Evolutionary conservation across 805 yeast species (phyloP).

Genomic region (Metschnikowia colocasiae): DNA sequence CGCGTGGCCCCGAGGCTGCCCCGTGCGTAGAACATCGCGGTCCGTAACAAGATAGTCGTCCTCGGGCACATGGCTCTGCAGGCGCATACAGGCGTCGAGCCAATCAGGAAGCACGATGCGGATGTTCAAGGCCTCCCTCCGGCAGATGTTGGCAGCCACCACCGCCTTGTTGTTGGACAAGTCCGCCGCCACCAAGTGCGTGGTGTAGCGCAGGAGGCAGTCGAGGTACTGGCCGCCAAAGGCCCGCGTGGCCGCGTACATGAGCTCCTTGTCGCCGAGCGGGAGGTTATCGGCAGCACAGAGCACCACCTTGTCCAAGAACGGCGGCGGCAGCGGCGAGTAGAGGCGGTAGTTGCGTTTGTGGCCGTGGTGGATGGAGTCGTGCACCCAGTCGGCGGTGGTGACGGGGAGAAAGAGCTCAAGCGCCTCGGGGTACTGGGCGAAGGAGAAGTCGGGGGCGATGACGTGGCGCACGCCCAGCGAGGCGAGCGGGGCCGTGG

Average conservation of each 20-base stretch:
- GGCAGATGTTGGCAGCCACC: conserved; percentile 43
- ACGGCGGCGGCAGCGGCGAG: conserved; percentile 67
- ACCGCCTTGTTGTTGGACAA: conserved; percentile 54
- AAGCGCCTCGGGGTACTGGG: conserved; percentile 45
- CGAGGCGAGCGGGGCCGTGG: neutral
- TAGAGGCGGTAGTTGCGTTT: conserved; percentile 50
- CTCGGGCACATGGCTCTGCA: conserved; percentile 50
- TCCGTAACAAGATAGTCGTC: conserved; percentile 44
- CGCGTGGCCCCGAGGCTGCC: conserved; percentile 11
- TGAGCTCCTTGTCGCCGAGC: conserved; percentile 59
- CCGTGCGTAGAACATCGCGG: conserved; percentile 20
- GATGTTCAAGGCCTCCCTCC: conserved; percentile 36
- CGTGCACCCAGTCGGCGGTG: conserved; percentile 56
- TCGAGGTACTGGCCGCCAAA: conserved; percentile 76
- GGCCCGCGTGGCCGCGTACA: conserved; percentile 63
- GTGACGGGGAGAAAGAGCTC: conserved; percentile 64
- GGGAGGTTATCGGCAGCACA: conserved; percentile 57
- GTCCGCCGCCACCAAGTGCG: conserved; percentile 68
- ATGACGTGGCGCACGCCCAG: conserved; percentile 45
- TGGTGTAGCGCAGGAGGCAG: conserved; percentile 62
- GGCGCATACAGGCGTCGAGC: conserved; percentile 67
- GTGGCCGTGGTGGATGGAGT: conserved; percentile 29
- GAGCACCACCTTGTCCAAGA: conserved; percentile 59
- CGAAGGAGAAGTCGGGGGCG: conserved; percentile 49
- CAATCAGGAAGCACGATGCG: conserved; percentile 73